Evolutionary conservation across 2,329 filamentous ascomycete genomes (phyloP).

Genomic region (Microdochium paspali): DNA sequence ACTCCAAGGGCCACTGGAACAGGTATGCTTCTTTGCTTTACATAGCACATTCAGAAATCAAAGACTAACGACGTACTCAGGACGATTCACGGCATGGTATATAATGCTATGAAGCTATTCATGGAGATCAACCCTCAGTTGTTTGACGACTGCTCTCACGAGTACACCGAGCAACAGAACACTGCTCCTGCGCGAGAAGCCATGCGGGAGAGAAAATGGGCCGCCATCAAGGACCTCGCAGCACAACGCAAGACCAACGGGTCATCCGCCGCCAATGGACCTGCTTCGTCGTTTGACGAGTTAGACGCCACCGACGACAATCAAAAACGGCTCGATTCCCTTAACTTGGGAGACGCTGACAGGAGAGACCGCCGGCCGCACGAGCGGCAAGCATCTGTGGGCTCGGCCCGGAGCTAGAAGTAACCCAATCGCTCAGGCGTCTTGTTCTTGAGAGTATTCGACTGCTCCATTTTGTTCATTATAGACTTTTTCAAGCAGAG

Average conservation of each 20-base stretch:
- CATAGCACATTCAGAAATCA: neutral
- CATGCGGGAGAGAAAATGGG: slow-evolving; percentile 80
- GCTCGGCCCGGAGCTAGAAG: slow-evolving; percentile 42
- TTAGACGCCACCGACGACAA: slow-evolving; percentile 75
- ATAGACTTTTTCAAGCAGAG: neutral
- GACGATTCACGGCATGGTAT: slow-evolving; percentile 99
- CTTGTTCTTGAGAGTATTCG: neutral
- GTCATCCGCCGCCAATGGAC: slow-evolving; percentile 20
- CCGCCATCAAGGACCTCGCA: slow-evolving; percentile 72
- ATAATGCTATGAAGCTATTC: slow-evolving; percentile 99
- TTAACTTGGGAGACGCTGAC: slow-evolving; percentile 81
- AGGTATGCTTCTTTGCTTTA: slow-evolving; percentile 52
- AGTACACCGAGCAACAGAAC: slow-evolving; percentile 95
- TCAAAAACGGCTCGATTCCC: slow-evolving; percentile 77
- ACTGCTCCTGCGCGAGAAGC: slow-evolving; percentile 78
- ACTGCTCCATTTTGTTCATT: neutral
- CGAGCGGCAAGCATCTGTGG: slow-evolving; percentile 51
- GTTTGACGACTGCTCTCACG: slow-evolving; percentile 96
- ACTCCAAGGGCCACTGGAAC: slow-evolving; percentile 99
- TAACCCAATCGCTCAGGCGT: slow-evolving; percentile 15
- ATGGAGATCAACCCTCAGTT: slow-evolving; percentile 99
- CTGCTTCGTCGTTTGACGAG: slow-evolving; percentile 51
- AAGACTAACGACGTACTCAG: slow-evolving; percentile 38
- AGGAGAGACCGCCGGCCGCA: slow-evolving; percentile 45
- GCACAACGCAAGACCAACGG: slow-evolving; percentile 50